Conservation (phyloP, 495 filamentous ascomycete species). For the Oidiodendron maius region DNA sequence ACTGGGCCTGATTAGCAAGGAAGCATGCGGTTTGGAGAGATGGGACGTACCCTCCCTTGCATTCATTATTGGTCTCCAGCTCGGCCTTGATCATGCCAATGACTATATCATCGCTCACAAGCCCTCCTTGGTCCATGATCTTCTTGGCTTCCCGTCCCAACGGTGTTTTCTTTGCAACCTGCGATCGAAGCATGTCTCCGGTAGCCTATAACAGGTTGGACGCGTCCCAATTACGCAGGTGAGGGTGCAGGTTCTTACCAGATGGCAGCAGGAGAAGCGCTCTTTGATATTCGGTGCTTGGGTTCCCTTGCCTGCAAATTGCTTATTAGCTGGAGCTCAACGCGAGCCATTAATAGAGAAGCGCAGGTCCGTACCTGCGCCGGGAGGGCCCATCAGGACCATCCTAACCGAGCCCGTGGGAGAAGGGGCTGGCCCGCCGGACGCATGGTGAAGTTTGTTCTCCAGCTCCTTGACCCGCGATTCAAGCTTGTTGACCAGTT, state of each 20-base stretch:
- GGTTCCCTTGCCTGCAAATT: constrained; percentile 83
- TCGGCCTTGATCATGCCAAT: constrained; percentile 98
- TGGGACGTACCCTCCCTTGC: constrained; percentile 80
- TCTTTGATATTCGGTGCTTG: constrained; percentile 98
- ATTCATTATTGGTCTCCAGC: constrained; percentile 87
- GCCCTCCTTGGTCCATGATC: constrained; percentile 98
- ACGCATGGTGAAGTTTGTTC: constrained; percentile 47
- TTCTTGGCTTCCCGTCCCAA: constrained; percentile 98
- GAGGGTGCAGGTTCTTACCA: constrained; percentile 54
- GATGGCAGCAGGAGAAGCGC: constrained; percentile 91
- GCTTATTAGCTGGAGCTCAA: constrained; percentile 24
- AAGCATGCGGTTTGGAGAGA: neutral
- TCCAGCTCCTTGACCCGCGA: constrained; percentile 75
- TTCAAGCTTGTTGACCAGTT: constrained; percentile 79
- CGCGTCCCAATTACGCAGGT: neutral
- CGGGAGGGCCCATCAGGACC: constrained; percentile 96
- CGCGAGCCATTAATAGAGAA: neutral
- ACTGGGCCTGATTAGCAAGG: constrained; percentile 36
- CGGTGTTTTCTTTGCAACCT: constrained; percentile 95
- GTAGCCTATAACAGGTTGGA: constrained; percentile 60
- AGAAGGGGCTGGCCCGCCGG: constrained; percentile 41
- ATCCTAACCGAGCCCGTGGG: constrained; percentile 62
- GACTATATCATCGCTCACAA: constrained; percentile 99
- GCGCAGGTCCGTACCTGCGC: constrained; percentile 67
- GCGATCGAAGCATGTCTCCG: constrained; percentile 97